Evolutionary conservation across 805 yeast genomes (phyloP).

Genomic region (Candida caryicola): DNA sequence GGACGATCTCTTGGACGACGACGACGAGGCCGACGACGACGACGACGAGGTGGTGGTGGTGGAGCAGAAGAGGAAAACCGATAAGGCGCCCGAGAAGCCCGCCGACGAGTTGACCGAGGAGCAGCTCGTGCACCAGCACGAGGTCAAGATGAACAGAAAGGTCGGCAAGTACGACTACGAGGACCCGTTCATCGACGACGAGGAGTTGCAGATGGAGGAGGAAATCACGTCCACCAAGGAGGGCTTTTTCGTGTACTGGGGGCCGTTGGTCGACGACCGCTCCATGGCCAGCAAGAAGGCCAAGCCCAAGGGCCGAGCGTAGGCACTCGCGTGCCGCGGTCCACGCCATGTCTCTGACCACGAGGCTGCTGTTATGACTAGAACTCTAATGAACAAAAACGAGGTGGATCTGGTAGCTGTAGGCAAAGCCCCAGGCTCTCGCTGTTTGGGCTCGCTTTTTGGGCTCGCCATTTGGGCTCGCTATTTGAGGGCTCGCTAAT

Average conservation of each 20-base stretch:
- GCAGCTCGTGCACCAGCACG: constrained; percentile 44
- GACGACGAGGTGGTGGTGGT: constrained; percentile 40
- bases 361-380: background rate
- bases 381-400: too few species aligned
- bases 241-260: constrained; percentile 94
- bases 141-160: constrained; percentile 56
- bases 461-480: too few species aligned
- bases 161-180: constrained; percentile 89
- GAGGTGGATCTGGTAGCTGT: too few species aligned
- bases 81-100: constrained; percentile 23
- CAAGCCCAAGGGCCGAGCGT: background rate
- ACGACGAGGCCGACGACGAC: constrained; percentile 44
- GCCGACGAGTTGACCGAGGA: constrained; percentile 33
- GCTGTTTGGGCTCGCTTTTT: too few species aligned
- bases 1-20: constrained; percentile 51
- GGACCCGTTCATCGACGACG: constrained; percentile 96
- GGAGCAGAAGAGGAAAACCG: constrained; percentile 23
- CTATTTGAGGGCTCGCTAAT: too few species aligned
- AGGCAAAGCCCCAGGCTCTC: too few species aligned
- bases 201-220: constrained; percentile 89
- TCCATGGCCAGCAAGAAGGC: constrained; percentile 8
- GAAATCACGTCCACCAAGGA: constrained; percentile 89
- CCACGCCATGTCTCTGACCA: background rate
- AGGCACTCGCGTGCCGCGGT: background rate
- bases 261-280: constrained; percentile 70